Conservation (phyloP, 257 asterid species). For the Leonotis leonurus region DNA sequence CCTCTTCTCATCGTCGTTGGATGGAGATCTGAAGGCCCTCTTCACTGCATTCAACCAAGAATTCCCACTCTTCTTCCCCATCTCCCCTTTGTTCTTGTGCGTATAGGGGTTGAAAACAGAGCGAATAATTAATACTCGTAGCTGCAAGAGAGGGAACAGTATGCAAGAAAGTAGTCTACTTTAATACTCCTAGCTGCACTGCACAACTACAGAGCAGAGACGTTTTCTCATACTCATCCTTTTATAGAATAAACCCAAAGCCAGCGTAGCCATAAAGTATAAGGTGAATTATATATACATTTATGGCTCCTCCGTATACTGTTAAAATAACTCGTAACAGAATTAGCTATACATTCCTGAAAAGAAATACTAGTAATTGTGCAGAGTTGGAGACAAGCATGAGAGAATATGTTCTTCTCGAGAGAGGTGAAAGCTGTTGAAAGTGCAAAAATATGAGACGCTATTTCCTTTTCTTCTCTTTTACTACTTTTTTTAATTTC, state of each 20-base stretch:
- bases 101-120: neutral
- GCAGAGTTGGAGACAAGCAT: slow-evolving; percentile 28
- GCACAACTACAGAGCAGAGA: neutral
- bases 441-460: slow-evolving; percentile 1
- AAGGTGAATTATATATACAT: neutral
- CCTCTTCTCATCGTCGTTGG: slow-evolving; percentile 30
- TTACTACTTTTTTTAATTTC: neutral
- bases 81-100: slow-evolving; percentile 12
- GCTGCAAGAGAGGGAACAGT: slow-evolving; percentile 15
- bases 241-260: neutral
- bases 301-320: neutral
- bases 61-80: slow-evolving; percentile 57
- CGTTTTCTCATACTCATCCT: slow-evolving; percentile 6
- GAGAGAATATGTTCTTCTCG: slow-evolving; percentile 39
- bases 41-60: slow-evolving; percentile 69
- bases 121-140: neutral
- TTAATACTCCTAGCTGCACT: slow-evolving; percentile 1
- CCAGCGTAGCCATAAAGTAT: neutral
- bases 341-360: neutral
- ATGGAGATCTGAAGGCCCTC: slow-evolving; percentile 72
- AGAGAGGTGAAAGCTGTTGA: slow-evolving; percentile 48
- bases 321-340: neutral
- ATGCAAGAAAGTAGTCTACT: slow-evolving; percentile 13
- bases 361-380: no score
- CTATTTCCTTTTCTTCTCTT: neutral